Evolutionary conservation across 1,284 basidiomycete genomes (phyloP), one percentile per base, ranked within the genome.

Genomic region (Cutaneotrichosporon sp.): DNA sequence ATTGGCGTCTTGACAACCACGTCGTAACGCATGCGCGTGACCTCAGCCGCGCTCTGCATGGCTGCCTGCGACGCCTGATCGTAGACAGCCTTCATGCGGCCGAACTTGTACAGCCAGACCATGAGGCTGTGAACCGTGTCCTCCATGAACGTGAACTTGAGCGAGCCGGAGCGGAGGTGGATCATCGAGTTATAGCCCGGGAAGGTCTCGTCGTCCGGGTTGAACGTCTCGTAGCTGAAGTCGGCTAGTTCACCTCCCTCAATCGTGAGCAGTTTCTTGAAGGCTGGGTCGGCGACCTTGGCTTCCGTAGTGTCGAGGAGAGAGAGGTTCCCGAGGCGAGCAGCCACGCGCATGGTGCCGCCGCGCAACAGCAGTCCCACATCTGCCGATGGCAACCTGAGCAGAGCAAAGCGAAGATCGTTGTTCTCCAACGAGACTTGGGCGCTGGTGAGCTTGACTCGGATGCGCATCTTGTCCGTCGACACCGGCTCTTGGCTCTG

Each of bases 191-290:
- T 94, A 81, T 96, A 86, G 42, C 92, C 92, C 2, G 85, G 84
- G 78, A 92, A 91, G 1, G 84, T 83, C 7, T 73, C 65, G 42
- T 85, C 84, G 10, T 70, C 73, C 3, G 82, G 79, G 77, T 96
- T 91, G 80, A 89, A 96, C 0, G 94, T 99, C 80, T 97, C 90
- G 80, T 99, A 98, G 61, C 86, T 87, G 82, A 99, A 94, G 77
- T 97, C 91, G 30, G 94, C 96, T 56, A 99, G 87, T 77, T 99
- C 91, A 72, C 93, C 88, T 46, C 95, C 97, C 75, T 99, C 92
- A 62, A 99, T 99, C 34, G 92, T 91, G 62, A 99, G 82, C 10
- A 99, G 85, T 72, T 93, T 87, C 73, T 91, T 91, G 83, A 96
- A 97, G 14, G 76, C 70, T 0, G 77, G 78, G 62, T 88, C 86